Conservation (phyloP, 2,329 filamentous ascomycete species). For the Aspergillus pseudoviridinutans region DNA sequence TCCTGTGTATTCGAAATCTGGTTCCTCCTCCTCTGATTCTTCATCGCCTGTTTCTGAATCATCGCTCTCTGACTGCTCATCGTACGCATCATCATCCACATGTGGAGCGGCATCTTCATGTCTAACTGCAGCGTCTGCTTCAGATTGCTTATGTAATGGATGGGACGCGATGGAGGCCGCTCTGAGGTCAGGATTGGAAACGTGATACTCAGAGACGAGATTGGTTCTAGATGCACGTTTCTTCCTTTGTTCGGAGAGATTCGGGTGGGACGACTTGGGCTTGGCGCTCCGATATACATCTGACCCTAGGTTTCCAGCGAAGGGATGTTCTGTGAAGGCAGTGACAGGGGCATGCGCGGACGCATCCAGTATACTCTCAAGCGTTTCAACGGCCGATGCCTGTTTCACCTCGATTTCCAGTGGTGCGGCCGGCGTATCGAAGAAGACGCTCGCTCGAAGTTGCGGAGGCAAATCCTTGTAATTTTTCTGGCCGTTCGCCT, state of each 20-base stretch:
- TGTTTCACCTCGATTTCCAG: constrained; percentile 59
- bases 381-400: constrained; percentile 79
- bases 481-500: constrained; percentile 12
- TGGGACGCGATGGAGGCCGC: constrained; percentile 10
- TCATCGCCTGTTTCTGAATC: constrained; percentile 17
- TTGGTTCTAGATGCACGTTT: constrained; percentile 29
- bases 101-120: constrained; percentile 18
- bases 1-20: constrained; percentile 54
- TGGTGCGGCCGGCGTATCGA: constrained; percentile 63
- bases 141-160: constrained; percentile 10
- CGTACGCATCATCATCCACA: constrained; percentile 10
- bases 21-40: constrained; percentile 39
- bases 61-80: constrained; percentile 8
- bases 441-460: constrained; percentile 85
- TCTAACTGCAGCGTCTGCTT: constrained; percentile 17
- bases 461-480: constrained; percentile 64
- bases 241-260: constrained; percentile 24
- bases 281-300: constrained; percentile 65
- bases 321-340: constrained; percentile 87
- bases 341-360: constrained; percentile 82
- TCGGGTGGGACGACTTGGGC: constrained; percentile 23
- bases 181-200: constrained; percentile 15
- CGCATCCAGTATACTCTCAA: constrained; percentile 89
- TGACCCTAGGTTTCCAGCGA: constrained; percentile 68
- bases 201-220: constrained; percentile 18